Conservation (phyloP, 805 yeast genomes). For the Metschnikowia similis region DNA sequence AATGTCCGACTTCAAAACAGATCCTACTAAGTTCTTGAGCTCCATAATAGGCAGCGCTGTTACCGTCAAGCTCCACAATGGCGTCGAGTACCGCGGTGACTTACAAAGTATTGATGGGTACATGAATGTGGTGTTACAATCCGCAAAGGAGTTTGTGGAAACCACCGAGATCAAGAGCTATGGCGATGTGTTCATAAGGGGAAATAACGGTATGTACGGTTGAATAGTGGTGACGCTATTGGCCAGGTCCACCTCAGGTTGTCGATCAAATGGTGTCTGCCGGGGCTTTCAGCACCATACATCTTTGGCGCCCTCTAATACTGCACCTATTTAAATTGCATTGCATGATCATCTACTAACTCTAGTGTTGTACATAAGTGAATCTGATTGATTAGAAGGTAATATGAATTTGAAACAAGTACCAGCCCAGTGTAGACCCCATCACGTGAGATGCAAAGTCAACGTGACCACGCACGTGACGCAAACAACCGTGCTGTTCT, state of each 20-base stretch:
- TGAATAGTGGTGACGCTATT: too few species aligned
- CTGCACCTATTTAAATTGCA: too few species aligned
- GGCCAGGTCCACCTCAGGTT: too few species aligned
- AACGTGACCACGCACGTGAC: neutral
- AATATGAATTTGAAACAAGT: neutral
- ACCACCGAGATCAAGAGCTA: constrained; percentile 45
- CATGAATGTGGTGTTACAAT: constrained; percentile 88
- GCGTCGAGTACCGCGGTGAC: constrained; percentile 66
- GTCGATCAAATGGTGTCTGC: too few species aligned
- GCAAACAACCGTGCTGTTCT: too few species aligned
- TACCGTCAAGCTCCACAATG: constrained; percentile 79
- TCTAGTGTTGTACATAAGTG: constrained; percentile 41
- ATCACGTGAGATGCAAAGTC: neutral
- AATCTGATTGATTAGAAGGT: constrained; percentile 15
- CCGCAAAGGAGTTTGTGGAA: constrained; percentile 61
- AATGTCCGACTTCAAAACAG: constrained; percentile 31
- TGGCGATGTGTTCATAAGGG: constrained; percentile 83
- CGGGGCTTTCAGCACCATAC: too few species aligned
- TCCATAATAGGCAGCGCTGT: constrained; percentile 78
- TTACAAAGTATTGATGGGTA: constrained; percentile 89
- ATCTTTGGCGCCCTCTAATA: too few species aligned
- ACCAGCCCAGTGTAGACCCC: neutral
- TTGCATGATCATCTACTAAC: constrained; percentile 22
- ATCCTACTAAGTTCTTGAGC: constrained; percentile 75
- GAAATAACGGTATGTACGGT: constrained; percentile 67